These are phyloP conservation scores for Coemansia biformis DNA, from an alignment of 192 early-diverging fungal genomes.

Conservation along the genomic window DNA sequence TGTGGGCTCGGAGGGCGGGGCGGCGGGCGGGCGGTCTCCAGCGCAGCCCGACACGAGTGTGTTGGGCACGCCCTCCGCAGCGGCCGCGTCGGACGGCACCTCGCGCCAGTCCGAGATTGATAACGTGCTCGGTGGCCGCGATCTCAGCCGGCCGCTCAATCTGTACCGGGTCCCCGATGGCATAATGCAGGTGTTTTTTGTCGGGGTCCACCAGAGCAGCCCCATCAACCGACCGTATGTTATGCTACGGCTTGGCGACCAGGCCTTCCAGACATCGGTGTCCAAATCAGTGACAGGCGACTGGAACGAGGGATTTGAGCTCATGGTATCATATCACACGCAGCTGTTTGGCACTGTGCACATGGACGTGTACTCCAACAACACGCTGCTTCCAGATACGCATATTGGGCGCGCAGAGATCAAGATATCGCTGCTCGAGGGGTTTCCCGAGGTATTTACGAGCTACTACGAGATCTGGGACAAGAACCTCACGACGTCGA, in stretches of 20 bases:
- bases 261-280: conserved; percentile 59
- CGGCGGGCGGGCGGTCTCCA: not conserved
- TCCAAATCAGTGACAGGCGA: conserved; percentile 53
- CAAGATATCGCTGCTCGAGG: conserved; percentile 53
- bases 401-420: conserved; percentile 67
- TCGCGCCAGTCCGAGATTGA: not conserved
- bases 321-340: conserved; percentile 62
- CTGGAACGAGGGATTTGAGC: conserved; percentile 71
- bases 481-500: conserved; percentile 57
- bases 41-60: no score
- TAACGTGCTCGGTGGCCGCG: conserved; percentile 30
- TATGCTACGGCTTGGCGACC: conserved; percentile 60
- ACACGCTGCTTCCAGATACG: conserved; percentile 58
- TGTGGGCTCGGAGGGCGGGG: not conserved
- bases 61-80: no score
- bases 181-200: conserved; percentile 57
- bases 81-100: no score
- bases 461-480: conserved; percentile 79
- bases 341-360: conserved; percentile 70
- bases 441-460: conserved; percentile 63
- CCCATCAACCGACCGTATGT: conserved; percentile 61
- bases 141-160: conserved; percentile 47
- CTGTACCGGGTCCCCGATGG: conserved; percentile 48
- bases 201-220: conserved; percentile 54
- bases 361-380: conserved; percentile 64